Base-by-base conservation (phyloP, 345 rosid genomes). In the Iberis pinnata region DNA sequence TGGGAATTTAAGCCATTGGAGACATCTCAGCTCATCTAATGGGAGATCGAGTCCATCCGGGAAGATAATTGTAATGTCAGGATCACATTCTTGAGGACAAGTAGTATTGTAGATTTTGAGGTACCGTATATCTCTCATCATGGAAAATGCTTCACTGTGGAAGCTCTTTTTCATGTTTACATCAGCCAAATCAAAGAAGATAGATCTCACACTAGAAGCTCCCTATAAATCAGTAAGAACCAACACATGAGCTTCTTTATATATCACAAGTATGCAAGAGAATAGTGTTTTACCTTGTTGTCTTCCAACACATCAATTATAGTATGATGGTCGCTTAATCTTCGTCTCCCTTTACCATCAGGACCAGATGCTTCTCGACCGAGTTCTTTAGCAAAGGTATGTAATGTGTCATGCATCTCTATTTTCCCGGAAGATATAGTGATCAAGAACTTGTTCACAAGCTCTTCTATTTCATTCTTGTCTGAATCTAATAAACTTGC, bases 361-460 rank as follows among this genome's bases (percentile, higher is more conserved):
- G 6, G 7, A 49, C 47, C 47, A n/a, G 56, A 15, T 3, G 64
- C 55, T 48, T 6, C 51, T 65, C 11, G 48, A 5, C 36, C 76
- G 39, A 64, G 35, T 29, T 55, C 55, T n/a, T 20, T 46, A 1
- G 25, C 58, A 46, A 75, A 18, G 35, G 58, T 67, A 49, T 57
- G 41, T 9, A 70, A 24, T 9, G 64, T 35, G 33, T 73, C 72
- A 49, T 76, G 76, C 71, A 76, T 68, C 13, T 54, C 16, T 64
- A 40, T 0, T 18, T 18, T 40, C 1, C 57, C 14, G 12, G 20
- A 3, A 8, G 2, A 2, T 9, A 59, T 19, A 47, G 10, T 27
- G n/a, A 77, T 17, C 29, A 77, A 47, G 45, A 59, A 68, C 35
- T 59, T 77, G 24, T 74, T 60, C 6, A 53, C 4, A 0, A 77